Percentiles rank a stretch among this genome's conserved stretches.
Conservation (phyloP, 306 rosid genomes). For the Rosa lucieae region DNA sequence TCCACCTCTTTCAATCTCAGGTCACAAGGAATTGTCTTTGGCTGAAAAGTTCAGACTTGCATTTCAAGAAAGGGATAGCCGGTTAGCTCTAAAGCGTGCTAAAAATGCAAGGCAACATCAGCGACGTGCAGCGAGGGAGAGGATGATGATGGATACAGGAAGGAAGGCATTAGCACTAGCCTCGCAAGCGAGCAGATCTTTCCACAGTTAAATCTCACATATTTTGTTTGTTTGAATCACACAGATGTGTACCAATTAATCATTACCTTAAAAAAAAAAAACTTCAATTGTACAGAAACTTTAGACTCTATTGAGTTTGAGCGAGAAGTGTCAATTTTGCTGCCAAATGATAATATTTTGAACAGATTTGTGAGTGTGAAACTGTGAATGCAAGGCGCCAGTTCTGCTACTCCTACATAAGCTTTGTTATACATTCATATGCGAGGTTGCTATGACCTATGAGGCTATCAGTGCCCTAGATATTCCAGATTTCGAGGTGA, state of each 20-base stretch:
- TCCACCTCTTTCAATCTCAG: slow-evolving; percentile 27
- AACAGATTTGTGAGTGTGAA: neutral
- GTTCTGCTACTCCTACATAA: neutral
- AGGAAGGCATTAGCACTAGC: slow-evolving; percentile 78
- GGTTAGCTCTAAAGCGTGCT: slow-evolving; percentile 87
- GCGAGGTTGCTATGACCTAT: no score
- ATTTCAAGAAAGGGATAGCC: slow-evolving; percentile 81
- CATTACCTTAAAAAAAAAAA: neutral
- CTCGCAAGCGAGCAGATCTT: slow-evolving; percentile 64
- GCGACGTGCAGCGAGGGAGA: slow-evolving; percentile 74
- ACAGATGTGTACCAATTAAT: neutral
- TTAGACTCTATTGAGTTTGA: neutral
- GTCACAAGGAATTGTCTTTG: slow-evolving; percentile 56
- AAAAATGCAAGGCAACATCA: slow-evolving; percentile 88
- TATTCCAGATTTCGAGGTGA: no score
- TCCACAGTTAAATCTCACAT: slow-evolving; percentile 37
- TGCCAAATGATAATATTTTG: neutral
- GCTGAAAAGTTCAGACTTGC: slow-evolving; percentile 94
- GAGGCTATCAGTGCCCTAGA: no score
- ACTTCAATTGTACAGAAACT: neutral
- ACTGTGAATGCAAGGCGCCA: neutral
- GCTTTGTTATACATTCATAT: neutral
- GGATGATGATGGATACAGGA: slow-evolving; percentile 59
- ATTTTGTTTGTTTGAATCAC: neutral
- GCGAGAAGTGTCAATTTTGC: neutral